Base-by-base conservation (phyloP, 2,329 filamentous ascomycete genomes). In the Davidsoniella neocaledoniae region DNA sequence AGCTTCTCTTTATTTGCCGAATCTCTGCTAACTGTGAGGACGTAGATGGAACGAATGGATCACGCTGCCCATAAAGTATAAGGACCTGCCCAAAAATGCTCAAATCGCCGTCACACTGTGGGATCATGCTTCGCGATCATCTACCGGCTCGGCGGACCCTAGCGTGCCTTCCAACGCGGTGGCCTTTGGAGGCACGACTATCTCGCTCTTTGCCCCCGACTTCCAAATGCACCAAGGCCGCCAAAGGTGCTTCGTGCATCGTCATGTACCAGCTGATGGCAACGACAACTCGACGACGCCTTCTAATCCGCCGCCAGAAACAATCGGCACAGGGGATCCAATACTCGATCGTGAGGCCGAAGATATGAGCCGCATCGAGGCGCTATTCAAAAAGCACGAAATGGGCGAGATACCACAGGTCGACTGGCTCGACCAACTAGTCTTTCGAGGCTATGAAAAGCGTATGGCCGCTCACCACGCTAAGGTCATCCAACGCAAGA, bases 11-110 rank as follows among this genome's bases (percentile, higher is more conserved):
- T 10, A 12, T 23, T 16, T 16, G 41, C 38, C 38, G 3, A 23
- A 5, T 42, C 21, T 5, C 4, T 38, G n/a, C 29, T 49, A 42
- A 43, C 37, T 7, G 2, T 5, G 19, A 17, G 57, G 55, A 49
- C 43, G 59, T 52, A 79, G 79, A 61, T 95, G 91, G 91, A 94
- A 94, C 62, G 90, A 96, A 68, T 98, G 93, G 91, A 76, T 98
- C 25, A 79, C 82, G 29, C 69, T 98, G 38, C 90, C 91, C 0
- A 79, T 96, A 54, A 75, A 79, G 4, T 91, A 95, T 63, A 81
- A 84, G 54, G 81, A 83, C 52, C 74, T 94, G 1, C 88, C 91
- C 0, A 69, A 81, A 41, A 85, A 86, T 58, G 79, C 88, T 2
- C 83, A 86, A 59, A 73, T 98, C 36, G 88, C 88, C 17, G 86